Conservation (phyloP, 768 basidiomycete genomes). For the Naganishia kalamii region DNA sequence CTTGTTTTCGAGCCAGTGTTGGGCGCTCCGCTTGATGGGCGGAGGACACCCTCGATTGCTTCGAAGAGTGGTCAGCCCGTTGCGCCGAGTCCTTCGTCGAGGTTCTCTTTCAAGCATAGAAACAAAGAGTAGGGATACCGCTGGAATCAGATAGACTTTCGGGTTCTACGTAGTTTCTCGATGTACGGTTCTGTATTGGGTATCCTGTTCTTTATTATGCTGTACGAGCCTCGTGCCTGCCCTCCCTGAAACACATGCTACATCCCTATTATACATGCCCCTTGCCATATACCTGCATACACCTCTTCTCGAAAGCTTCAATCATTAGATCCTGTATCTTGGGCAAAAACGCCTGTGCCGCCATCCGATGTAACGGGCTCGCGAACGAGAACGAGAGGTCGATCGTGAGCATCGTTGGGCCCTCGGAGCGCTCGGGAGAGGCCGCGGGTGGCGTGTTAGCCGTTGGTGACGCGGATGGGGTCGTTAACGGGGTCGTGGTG, state of each 20-base stretch:
- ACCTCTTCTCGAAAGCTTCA: conserved; percentile 82
- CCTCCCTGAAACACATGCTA: not conserved
- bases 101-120: conserved; percentile 7
- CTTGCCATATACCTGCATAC: conserved; percentile 63
- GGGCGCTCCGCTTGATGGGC: not conserved
- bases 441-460: conserved; percentile 1
- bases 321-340: conserved; percentile 85
- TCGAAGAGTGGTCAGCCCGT: not conserved
- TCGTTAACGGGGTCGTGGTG: conserved; percentile 26
- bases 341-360: conserved; percentile 79
- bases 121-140: not conserved
- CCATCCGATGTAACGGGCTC: conserved; percentile 73
- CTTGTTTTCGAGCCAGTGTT: conserved; percentile 1
- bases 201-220: not conserved
- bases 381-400: conserved; percentile 81
- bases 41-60: not conserved
- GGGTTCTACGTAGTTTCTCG: not conserved
- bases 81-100: not conserved
- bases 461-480: conserved; percentile 10
- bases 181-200: not conserved
- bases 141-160: not conserved
- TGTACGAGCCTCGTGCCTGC: too few species aligned
- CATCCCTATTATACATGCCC: conserved; percentile 22
- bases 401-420: conserved; percentile 73
- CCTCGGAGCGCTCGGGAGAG: conserved; percentile 25